Conservation (phyloP, 1,284 basidiomycete species). For the Apiotrichum brassicae region DNA sequence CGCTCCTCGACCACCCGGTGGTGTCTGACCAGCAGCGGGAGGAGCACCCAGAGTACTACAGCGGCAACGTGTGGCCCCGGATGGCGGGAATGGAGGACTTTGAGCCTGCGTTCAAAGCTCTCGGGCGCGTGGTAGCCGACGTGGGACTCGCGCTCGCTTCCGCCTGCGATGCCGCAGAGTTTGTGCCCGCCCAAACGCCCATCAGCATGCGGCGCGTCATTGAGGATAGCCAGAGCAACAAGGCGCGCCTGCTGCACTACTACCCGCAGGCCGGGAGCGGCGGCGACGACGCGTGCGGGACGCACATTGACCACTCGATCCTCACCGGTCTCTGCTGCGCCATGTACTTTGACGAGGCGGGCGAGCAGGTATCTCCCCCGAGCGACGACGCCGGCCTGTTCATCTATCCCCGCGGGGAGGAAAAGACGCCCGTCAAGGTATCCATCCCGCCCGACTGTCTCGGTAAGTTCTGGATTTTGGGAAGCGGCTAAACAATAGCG, state of each 20-base stretch:
- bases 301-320: constrained; percentile 67
- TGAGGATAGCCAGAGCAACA: constrained; percentile 39
- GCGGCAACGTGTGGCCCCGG: constrained; percentile 57
- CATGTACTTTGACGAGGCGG: constrained; percentile 59
- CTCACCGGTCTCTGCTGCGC: constrained; percentile 80
- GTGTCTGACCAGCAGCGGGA: constrained; percentile 54
- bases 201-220: constrained; percentile 41
- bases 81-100: constrained; percentile 59
- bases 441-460: constrained; percentile 61
- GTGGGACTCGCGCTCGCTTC: constrained; percentile 70
- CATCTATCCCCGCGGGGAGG: constrained; percentile 62
- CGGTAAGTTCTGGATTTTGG: neutral
- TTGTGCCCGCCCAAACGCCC: neutral
- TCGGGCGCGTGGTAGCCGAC: constrained; percentile 64
- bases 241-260: constrained; percentile 81
- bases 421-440: constrained; percentile 67
- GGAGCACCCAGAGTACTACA: constrained; percentile 58
- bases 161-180: constrained; percentile 60
- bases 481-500: too few species aligned
- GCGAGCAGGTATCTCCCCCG: constrained; percentile 45
- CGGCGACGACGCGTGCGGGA: constrained; percentile 63
- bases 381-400: constrained; percentile 64
- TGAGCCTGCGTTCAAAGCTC: constrained; percentile 75
- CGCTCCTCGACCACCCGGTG: constrained; percentile 58
- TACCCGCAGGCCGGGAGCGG: constrained; percentile 62